Percentiles rank a stretch among this genome's conserved stretches.
Conservation (phyloP, 2,329 filamentous ascomycete genomes). For the Exserohilum rostratum region DNA sequence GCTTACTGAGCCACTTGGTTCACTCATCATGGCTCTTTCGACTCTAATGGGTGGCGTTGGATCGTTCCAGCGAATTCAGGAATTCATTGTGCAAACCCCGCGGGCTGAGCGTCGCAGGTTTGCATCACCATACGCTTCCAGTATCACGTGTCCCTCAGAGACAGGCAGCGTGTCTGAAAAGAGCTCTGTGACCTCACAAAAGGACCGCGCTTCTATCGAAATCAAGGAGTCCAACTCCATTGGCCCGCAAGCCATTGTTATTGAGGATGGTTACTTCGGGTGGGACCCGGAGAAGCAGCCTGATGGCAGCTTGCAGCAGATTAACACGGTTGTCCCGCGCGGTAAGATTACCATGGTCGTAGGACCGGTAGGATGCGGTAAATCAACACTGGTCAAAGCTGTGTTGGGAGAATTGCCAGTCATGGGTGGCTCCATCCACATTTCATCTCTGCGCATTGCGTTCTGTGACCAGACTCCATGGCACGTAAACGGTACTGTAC, state of each 20-base stretch:
- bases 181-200: constrained; percentile 31
- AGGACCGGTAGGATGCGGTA: constrained; percentile 60
- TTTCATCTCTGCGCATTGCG: constrained; percentile 42
- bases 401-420: constrained; percentile 43
- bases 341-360: constrained; percentile 57
- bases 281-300: constrained; percentile 54
- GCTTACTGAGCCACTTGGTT: constrained; percentile 53
- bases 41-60: constrained; percentile 54
- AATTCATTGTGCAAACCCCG: constrained; percentile 48
- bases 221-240: constrained; percentile 26
- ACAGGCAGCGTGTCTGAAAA: constrained; percentile 33
- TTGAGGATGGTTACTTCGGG: constrained; percentile 55
- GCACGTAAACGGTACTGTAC: constrained; percentile 47
- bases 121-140: constrained; percentile 25
- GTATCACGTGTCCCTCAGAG: constrained; percentile 26
- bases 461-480: constrained; percentile 49
- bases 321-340: constrained; percentile 51
- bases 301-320: constrained; percentile 45
- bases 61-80: constrained; percentile 55
- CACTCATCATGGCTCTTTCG: constrained; percentile 54
- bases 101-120: constrained; percentile 30
- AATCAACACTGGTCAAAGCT: constrained; percentile 55
- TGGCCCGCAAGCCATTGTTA: constrained; percentile 41
- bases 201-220: constrained; percentile 31
- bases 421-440: constrained; percentile 38